phyloP scores from a whole-genome alignment of 129 eudicot species.

The Arctium minus region DNA sequence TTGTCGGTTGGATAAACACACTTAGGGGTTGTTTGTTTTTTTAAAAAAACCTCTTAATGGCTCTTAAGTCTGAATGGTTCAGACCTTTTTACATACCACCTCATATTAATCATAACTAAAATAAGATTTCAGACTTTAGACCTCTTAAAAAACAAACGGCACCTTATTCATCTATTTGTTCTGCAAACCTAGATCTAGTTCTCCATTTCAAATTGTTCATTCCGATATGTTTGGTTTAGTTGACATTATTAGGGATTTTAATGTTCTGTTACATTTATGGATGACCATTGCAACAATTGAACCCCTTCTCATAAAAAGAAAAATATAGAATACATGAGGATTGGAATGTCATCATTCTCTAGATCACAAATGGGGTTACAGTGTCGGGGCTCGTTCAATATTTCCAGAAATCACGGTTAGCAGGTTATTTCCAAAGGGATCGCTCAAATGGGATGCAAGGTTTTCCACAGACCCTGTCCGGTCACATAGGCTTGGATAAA shows the following conservation, averaged over 20 bases:
- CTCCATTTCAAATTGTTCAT: not conserved
- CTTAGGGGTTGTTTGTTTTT: no score
- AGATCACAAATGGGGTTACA: slow-evolving; percentile 22
- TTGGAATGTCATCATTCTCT: not conserved
- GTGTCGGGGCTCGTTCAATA: slow-evolving; percentile 77
- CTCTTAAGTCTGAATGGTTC: no score
- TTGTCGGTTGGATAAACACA: not conserved
- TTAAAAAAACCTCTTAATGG: no score
- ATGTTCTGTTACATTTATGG: not conserved
- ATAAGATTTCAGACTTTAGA: no score
- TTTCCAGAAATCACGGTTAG: slow-evolving; percentile 73
- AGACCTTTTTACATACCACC: no score
- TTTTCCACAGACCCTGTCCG: slow-evolving; percentile 86
- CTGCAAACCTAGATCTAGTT: not conserved
- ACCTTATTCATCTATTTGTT: no score
- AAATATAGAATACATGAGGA: not conserved
- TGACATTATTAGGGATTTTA: not conserved
- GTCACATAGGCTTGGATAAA: slow-evolving; percentile 92
- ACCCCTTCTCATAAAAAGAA: not conserved
- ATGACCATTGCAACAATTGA: not conserved
- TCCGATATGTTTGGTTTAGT: not conserved
- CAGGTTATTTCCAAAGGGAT: slow-evolving; percentile 93
- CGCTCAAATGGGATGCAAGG: slow-evolving; percentile 78
- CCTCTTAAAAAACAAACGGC: no score
- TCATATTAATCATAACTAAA: no score